Evolutionary conservation across 805 yeast genomes (phyloP), one percentile per base, ranked within the genome.

Genomic region (Pichia ethanolica): DNA sequence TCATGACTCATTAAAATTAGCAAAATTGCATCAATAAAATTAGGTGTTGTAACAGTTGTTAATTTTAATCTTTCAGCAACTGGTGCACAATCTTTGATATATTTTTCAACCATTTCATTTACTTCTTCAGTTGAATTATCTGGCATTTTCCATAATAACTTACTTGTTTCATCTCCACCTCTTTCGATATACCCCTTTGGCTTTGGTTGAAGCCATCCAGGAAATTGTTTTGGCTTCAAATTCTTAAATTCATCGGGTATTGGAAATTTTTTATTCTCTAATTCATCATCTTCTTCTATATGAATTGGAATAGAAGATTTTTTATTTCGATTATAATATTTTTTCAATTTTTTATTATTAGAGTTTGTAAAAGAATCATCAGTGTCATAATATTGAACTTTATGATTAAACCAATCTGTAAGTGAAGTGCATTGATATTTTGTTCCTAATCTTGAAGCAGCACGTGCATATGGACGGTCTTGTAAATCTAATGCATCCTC

Each of bases 141-240:
- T 0, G 74, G 72, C 34, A 71, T 68, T 56, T 73, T 75, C 95
- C 97, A 93, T 58, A 83, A 65, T 7, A 88, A 65, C 0, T 81
- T 76, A 26, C 74, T 70, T 0, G 89, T 81, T 25, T 75, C 80
- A 58, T 82, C 86, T 4, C 78, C 81, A 1, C 97, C 97, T 58
- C 98, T 74, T 59, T 89, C 95, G 7, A 86, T 69, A 63, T 87
- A 89, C 0, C 96, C 96, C 45, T 73, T 71, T 0, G 96, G 96
- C 52, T 83, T 70, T 4, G 83, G 85, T 60, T 84, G 90, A 33
- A 87, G 67, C 95, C 95, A 88, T 0, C 74, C 75, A 0, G 90
- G 90, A 48, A 71, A 78, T 0, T 79, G 80, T 44, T 67, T 68
- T 0, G 74, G 72, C 20, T 68, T 64, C 0, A 59, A 47, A 45